Evolutionary conservation across 2,329 filamentous ascomycete species (phyloP), one percentile per base, ranked within the genome.

Genomic region (Botrytis fabae): DNA sequence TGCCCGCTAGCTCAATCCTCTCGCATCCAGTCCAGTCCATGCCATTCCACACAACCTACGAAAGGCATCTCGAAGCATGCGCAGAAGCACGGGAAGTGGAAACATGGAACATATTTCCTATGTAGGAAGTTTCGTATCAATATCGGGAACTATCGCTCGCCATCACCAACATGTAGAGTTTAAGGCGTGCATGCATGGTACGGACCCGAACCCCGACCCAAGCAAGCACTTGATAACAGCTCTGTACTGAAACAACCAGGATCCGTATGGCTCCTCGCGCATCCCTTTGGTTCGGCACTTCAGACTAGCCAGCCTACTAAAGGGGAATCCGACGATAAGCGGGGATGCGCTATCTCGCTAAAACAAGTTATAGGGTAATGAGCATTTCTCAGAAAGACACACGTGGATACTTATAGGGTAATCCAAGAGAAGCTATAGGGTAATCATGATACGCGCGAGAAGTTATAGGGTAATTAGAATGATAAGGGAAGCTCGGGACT

Each of bases 351-450:
- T 60, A 35, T 35, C 32, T 63, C 38, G 61, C 38, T n/a, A 42
- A 10, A 10, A n/a, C 2, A 28, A 22, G 61, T 42, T 63, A 63
- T 63, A 63, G 61, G 61, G 61, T 63, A 63, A 63, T 63, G 38
- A 20, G 7, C 51, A 28, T 32, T 28, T 8, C n/a, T 2, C 7
- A 7, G 25, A 20, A 20, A 63, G 61, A 46, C 46, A 64, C 40
- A 46, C 40, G 61, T 64, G 61, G 61, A 64, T 64, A 44, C 18
- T 22, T 44, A 64, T 44, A 44, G 61, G 40, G 61, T 63, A 44
- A 63, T 44, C 16, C 9, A 8, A 1, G n/a, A 9, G 25, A 44
- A 63, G 35, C 12, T 40, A 61, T 61, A 61, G 59, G 59, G 59
- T 61, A 61, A 61, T 61, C 20, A 38, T 61, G 35, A 38, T 61